Conservation (phyloP, 345 rosid genomes). For the Cochlearia excelsa region DNA sequence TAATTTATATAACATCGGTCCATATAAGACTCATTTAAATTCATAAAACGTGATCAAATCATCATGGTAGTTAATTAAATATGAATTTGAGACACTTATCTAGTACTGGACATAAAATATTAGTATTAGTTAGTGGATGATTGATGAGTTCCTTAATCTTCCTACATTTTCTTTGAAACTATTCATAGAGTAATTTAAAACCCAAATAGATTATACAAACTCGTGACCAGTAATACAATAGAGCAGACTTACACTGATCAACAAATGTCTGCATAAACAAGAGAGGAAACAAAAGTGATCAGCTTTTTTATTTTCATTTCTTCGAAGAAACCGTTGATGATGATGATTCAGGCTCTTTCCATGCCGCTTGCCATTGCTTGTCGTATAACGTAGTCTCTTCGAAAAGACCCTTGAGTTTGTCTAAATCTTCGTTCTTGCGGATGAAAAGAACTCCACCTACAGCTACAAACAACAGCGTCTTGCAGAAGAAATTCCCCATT, state of each 20-base stretch:
- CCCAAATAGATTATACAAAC: constrained; percentile 17
- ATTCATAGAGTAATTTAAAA: constrained; percentile 9
- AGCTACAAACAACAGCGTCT: constrained; percentile 78
- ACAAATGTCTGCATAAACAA: constrained; percentile 3
- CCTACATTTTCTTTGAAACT: constrained; percentile 22
- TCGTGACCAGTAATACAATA: constrained; percentile 25
- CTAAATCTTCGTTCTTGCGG: constrained; percentile 86
- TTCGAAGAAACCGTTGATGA: constrained; percentile 26
- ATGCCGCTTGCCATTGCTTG: constrained; percentile 97
- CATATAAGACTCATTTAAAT: not conserved
- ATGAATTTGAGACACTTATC: constrained; percentile 1
- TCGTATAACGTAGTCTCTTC: constrained; percentile 95
- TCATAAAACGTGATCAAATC: constrained; percentile 19
- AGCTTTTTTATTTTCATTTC: constrained; percentile 8
- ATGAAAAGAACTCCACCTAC: constrained; percentile 80
- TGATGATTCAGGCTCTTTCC: constrained; percentile 61
- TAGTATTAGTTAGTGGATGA: not conserved
- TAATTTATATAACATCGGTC: too few species aligned
- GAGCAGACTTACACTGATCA: constrained; percentile 17
- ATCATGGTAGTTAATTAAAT: constrained; percentile 2
- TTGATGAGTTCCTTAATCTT: constrained; percentile 7
- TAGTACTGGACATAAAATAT: not conserved
- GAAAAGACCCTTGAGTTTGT: constrained; percentile 60
- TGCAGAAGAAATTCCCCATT: constrained; percentile 95
- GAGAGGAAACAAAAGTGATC: constrained; percentile 13